Evolutionary conservation across 179 eudicot genomes (phyloP), one percentile per base, ranked within the genome.

Genomic region (Carnegiea gigantea): DNA sequence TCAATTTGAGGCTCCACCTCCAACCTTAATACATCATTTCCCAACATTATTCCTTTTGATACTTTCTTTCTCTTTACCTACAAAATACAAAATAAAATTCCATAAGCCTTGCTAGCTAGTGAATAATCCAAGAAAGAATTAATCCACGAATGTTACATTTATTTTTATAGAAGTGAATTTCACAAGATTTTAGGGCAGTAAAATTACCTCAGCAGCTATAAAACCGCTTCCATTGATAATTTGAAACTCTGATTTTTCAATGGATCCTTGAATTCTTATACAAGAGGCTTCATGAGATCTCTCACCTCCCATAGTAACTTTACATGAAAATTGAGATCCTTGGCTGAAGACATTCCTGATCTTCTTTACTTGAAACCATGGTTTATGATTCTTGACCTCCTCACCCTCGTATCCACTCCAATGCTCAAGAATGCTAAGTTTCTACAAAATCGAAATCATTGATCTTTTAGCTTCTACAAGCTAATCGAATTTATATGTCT

Each of bases 1-100:
- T 91, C 97, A 67, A 81, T 78, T 7, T 79, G 83, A 5, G 94
- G 87, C 71, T 86, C 88, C 77, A 92, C 86, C 54, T 75, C 84
- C 79, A 92, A 85, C 57, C 88, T 89, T 68, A 91, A 84, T 53
- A 92, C 94, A 86, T 92, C 97, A 36, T 90, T 87, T 81, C 97
- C 97, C 83, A 90, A 79, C 79, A 80, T 73, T 77, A 93, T 82
- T 75, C 94, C 94, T 23, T 64, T 70, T 43, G 77, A 70, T 17
- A 91, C 83, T 54, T 88, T 87, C 82, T 93, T 93, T 83, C 82
- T 83, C 73, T 81, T 84, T 28, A 86, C 89, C 93, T 91, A 79
- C 79, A 78, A 36, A 70, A 78, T 51, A 10, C 20, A 30, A 21
- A 67, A 26, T 67, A 11, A 11, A 67, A 67, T 67, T 65, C 70